Conservation (phyloP, 257 asterid genomes). For the Striga asiatica region DNA sequence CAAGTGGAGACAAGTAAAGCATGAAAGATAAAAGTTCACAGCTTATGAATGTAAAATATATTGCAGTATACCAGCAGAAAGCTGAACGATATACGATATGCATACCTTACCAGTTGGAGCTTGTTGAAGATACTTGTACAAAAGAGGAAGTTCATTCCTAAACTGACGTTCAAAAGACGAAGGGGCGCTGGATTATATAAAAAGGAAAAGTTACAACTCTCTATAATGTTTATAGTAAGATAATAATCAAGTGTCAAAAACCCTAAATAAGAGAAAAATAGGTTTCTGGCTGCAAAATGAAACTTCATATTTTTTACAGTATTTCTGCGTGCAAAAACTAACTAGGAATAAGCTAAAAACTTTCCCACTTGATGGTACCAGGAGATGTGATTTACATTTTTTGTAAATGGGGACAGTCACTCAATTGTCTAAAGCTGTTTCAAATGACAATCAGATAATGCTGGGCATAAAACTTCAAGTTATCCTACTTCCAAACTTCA, state of each 20-base stretch:
- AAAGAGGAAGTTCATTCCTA: conserved; percentile 55
- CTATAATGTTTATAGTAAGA: not conserved
- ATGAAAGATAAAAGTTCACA: conserved; percentile 1
- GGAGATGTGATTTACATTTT: no score
- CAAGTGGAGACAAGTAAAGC: conserved; percentile 1
- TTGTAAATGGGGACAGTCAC: no score
- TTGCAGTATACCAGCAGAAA: conserved; percentile 7
- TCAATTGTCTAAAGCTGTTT: no score
- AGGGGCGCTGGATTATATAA: conserved; percentile 61
- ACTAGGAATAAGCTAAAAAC: no score
- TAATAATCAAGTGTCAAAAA: conserved; percentile 4
- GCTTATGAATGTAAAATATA: conserved; percentile 6
- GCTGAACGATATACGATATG: conserved; percentile 4
- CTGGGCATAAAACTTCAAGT: no score
- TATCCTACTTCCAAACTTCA: no score
- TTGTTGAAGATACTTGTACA: conserved; percentile 68
- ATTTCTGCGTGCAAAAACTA: no score
- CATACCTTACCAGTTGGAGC: conserved; percentile 72
- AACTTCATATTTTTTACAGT: no score
- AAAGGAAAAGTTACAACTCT: not conserved
- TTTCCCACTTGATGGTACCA: no score
- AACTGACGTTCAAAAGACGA: conserved; percentile 77
- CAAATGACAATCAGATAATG: no score
- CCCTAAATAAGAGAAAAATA: not conserved
- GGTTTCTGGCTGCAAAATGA: not conserved